These are phyloP conservation scores for Mucor circinelloides DNA, from an alignment of 371 early-diverging fungal species.

Conservation along the genomic window DNA sequence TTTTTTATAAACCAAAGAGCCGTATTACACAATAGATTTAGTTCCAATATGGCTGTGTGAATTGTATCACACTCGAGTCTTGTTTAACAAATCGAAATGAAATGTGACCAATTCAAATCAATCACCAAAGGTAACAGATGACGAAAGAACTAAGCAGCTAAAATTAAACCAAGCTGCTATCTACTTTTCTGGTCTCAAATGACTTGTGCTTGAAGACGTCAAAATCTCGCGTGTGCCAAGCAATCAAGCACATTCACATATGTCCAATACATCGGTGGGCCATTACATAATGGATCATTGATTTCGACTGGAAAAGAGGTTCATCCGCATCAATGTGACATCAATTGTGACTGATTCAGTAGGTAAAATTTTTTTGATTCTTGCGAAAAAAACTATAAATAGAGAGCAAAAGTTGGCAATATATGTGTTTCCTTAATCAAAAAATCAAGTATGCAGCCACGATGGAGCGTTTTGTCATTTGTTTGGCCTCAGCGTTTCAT, in stretches of 20 bases:
- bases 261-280: too few species aligned
- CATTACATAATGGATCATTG: neutral
- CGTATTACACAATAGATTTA: neutral
- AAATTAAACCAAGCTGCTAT: neutral
- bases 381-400: conserved; percentile 23
- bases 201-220: neutral
- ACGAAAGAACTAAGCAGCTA: neutral
- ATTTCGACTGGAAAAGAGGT: neutral
- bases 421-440: conserved; percentile 24
- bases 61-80: neutral
- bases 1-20: neutral
- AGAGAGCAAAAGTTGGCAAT: neutral
- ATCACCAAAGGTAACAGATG: neutral
- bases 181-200: neutral
- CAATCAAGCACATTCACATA: neutral
- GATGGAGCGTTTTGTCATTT: conserved; percentile 27
- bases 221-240: neutral
- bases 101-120: neutral
- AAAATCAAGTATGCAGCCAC: conserved; percentile 33
- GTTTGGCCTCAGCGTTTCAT: conserved; percentile 25
- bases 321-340: neutral
- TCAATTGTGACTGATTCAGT: neutral
- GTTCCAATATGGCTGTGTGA: neutral
- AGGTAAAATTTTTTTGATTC: conserved; percentile 2
- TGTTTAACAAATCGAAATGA: neutral